These are phyloP conservation scores for Aspergillus persii DNA, from an alignment of 2,329 filamentous ascomycete genomes.

Conservation along the genomic window DNA sequence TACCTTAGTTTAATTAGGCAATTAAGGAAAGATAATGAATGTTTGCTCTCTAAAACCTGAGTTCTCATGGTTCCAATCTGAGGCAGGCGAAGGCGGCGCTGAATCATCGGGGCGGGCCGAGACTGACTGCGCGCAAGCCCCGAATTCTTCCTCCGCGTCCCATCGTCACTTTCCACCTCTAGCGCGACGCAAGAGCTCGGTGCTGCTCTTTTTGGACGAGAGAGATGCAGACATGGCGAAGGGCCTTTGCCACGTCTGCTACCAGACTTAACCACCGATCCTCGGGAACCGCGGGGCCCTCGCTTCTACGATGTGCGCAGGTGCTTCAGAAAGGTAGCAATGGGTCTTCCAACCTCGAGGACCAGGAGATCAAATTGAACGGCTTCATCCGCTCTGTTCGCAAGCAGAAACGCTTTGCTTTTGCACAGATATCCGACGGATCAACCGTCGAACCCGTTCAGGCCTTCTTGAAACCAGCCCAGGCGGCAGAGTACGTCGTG, in stretches of 20 bases:
- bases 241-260: conserved; percentile 37
- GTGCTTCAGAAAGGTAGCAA: conserved; percentile 33
- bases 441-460: conserved; percentile 77
- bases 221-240: conserved; percentile 43
- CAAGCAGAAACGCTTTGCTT: conserved; percentile 79
- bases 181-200: conserved; percentile 1
- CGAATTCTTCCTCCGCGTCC: neutral
- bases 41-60: no score
- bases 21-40: neutral
- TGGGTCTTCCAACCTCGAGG: conserved; percentile 30
- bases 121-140: no score
- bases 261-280: conserved; percentile 27
- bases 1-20: neutral
- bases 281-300: conserved; percentile 15
- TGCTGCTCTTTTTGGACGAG: conserved; percentile 10
- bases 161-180: neutral
- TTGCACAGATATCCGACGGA: conserved; percentile 84
- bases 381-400: conserved; percentile 83
- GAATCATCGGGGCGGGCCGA: conserved; percentile 11
- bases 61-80: no score
- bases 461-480: conserved; percentile 69
- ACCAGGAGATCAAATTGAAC: conserved; percentile 57
- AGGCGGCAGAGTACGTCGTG: conserved; percentile 67
- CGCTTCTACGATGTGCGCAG: conserved; percentile 37
- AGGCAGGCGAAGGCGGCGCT: neutral